phyloP scores from a whole-genome alignment of 2,329 filamentous ascomycete genomes.

The Colletotrichum simmondsii region DNA sequence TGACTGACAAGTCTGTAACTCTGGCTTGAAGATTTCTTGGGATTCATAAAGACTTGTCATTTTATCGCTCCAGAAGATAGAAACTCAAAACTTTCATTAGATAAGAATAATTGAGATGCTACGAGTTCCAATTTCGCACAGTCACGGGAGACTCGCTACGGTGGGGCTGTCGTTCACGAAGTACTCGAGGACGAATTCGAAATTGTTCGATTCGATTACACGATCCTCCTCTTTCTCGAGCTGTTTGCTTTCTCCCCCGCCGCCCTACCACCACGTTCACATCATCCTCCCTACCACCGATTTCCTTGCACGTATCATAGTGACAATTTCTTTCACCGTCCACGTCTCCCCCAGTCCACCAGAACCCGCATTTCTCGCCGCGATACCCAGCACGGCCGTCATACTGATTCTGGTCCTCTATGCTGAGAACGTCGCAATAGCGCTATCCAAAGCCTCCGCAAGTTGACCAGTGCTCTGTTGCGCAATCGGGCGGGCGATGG shows the following conservation, averaged over 20 bases:
- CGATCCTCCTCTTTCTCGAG: background rate
- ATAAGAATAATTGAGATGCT: background rate
- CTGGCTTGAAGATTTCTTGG: too few relatives aligned
- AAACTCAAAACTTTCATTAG: background rate
- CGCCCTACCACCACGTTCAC: background rate
- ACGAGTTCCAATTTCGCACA: background rate
- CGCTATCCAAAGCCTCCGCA: slow-evolving; percentile 15
- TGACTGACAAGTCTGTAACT: too few relatives aligned
- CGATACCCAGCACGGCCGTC: slow-evolving; percentile 20
- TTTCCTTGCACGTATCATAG: background rate
- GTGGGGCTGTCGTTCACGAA: background rate
- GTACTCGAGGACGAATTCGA: slow-evolving; percentile 9
- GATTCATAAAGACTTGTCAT: too few relatives aligned
- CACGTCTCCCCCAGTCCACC: background rate
- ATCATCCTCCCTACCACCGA: too few relatives aligned
- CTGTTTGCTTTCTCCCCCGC: background rate
- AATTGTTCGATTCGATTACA: slow-evolving; percentile 22
- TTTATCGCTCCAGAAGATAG: background rate
- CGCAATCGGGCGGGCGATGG: slow-evolving; percentile 28
- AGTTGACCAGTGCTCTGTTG: slow-evolving; percentile 29
- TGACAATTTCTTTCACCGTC: background rate
- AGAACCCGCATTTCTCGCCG: background rate
- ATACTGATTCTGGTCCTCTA: background rate
- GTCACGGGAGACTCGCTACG: background rate
- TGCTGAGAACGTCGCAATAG: slow-evolving; percentile 17